Evolutionary conservation across 805 yeast species (phyloP).

Genomic region (Brettanomyces bruxellensis): DNA sequence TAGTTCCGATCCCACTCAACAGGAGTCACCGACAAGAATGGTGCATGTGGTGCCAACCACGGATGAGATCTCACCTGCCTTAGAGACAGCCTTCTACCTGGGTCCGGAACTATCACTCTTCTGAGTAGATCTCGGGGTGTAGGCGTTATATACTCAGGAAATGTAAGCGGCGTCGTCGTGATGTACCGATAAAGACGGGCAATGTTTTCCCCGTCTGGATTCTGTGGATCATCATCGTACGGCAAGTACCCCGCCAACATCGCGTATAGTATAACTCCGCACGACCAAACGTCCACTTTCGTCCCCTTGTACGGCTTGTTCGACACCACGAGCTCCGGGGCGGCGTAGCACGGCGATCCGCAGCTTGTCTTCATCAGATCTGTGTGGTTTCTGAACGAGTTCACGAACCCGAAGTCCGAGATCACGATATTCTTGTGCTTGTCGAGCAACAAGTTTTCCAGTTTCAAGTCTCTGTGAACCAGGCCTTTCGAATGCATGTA

Average conservation of each 20-base stretch:
- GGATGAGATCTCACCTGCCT: conserved; percentile 69
- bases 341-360: conserved; percentile 98
- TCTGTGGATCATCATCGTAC: conserved; percentile 93
- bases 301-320: conserved; percentile 83
- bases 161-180: conserved; percentile 83
- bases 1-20: conserved; percentile 77
- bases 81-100: conserved; percentile 62
- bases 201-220: conserved; percentile 94
- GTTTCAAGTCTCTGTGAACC: conserved; percentile 69
- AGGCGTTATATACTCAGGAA: conserved; percentile 89
- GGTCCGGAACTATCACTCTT: conserved; percentile 78
- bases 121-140: conserved; percentile 85
- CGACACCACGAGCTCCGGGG: conserved; percentile 90
- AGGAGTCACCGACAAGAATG: conserved; percentile 76
- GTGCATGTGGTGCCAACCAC: conserved; percentile 82
- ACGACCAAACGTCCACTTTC: conserved; percentile 94
- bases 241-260: conserved; percentile 97
- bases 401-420: conserved; percentile 93
- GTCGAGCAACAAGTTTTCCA: conserved; percentile 70
- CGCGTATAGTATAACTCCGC: conserved; percentile 92
- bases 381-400: conserved; percentile 54
- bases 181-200: conserved; percentile 86
- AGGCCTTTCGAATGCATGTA: conserved; percentile 78
- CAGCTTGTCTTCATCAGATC: conserved; percentile 92
- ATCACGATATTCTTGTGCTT: conserved; percentile 80